These are phyloP conservation scores for Termitomyces heimii DNA, from an alignment of 768 basidiomycete genomes.

Conservation along the genomic window DNA sequence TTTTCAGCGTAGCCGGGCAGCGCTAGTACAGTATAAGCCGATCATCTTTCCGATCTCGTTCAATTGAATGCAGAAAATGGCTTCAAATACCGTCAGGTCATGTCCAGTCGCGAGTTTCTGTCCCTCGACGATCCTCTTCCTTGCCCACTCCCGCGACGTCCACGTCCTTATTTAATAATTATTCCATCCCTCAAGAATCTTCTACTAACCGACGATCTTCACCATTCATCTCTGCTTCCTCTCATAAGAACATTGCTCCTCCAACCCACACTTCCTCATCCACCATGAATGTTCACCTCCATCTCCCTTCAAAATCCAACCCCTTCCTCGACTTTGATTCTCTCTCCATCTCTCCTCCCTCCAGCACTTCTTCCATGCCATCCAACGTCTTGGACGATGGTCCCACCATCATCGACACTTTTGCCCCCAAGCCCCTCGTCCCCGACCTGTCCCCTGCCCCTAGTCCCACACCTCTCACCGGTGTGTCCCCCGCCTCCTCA, in stretches of 20 bases:
- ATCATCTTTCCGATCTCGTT: constrained; percentile 10
- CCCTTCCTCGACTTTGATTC: constrained; percentile 5
- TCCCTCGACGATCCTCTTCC: constrained; percentile 12
- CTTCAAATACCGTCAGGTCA: constrained; percentile 6
- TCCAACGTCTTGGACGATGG: constrained; percentile 9
- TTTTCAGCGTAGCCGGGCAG: background rate
- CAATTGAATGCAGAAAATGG: constrained; percentile 8
- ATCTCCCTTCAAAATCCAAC: constrained; percentile 13
- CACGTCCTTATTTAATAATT: constrained; percentile 11
- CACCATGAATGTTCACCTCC: constrained; percentile 16
- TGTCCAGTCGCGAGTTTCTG: background rate
- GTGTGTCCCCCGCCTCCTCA: constrained; percentile 20
- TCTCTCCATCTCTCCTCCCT: background rate
- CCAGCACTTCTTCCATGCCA: constrained; percentile 8
- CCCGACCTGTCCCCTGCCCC: constrained; percentile 19
- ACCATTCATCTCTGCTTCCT: constrained; percentile 16
- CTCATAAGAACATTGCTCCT: constrained; percentile 17
- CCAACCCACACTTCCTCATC: background rate
- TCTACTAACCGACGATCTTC: constrained; percentile 23
- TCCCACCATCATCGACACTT: constrained; percentile 17
- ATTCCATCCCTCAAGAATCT: background rate
- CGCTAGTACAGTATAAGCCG: constrained; percentile 10
- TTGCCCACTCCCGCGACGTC: constrained; percentile 17
- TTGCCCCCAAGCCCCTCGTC: constrained; percentile 20
- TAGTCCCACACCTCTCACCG: constrained; percentile 4